Evolutionary conservation across 176 grass and related monocot species (phyloP).

Genomic region (Calamus simplicifolius): DNA sequence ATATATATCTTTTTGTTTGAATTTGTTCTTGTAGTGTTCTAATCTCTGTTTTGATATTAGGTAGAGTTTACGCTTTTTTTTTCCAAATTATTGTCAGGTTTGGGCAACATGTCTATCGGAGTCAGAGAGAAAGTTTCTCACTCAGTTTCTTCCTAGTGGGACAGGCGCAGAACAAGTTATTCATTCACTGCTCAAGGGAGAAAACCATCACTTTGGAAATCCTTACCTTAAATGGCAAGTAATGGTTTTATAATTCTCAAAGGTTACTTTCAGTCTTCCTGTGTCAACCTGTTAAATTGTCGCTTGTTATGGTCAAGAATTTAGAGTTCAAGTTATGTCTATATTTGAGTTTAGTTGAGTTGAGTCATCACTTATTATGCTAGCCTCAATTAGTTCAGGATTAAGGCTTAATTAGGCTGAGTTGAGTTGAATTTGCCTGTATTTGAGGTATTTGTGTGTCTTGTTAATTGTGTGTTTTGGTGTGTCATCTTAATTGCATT

Average conservation of each 20-base stretch:
- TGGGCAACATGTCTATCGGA: constrained; percentile 60
- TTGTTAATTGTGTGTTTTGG: no score
- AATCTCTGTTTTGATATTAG: not conserved
- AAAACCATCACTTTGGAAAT: constrained; percentile 44
- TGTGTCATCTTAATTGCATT: no score
- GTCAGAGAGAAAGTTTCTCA: constrained; percentile 50
- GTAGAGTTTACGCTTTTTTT: not conserved
- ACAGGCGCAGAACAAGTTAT: constrained; percentile 44
- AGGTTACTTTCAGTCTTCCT: not conserved
- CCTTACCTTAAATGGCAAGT: constrained; percentile 54
- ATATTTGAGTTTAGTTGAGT: no score
- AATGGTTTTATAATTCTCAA: constrained; percentile 8
- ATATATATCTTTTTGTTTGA: not conserved
- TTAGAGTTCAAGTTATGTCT: no score
- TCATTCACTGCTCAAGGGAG: constrained; percentile 35
- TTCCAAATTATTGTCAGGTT: constrained; percentile 31
- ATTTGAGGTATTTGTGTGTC: no score
- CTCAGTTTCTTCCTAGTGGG: constrained; percentile 46
- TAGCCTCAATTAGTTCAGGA: no score
- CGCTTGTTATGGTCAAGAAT: no score
- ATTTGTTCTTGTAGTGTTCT: constrained; percentile 3
- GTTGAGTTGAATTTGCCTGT: no score
- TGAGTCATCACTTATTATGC: no score
- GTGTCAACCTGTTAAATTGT: not conserved
- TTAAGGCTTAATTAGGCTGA: no score